phyloP scores from a whole-genome alignment of 257 asterid genomes.

The Cordia subcordata region DNA sequence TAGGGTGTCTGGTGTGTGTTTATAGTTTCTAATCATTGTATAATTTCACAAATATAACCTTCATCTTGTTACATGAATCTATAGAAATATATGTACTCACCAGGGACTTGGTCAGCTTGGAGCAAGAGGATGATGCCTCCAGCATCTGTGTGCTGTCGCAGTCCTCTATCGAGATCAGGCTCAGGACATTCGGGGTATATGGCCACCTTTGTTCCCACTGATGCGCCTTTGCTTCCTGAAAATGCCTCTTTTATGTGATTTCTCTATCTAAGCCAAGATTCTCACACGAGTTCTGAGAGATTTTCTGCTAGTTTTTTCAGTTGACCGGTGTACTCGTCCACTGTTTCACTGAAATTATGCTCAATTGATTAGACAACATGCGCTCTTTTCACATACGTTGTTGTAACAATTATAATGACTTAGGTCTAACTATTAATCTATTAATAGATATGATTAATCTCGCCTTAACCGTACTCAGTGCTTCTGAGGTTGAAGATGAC shows the following conservation, averaged over 20 bases:
- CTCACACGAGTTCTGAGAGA: conserved; percentile 64
- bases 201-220: conserved; percentile 83
- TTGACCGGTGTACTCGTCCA: conserved; percentile 62
- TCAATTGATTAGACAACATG: too few relatives aligned
- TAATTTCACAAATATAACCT: too few relatives aligned
- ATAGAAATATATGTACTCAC: too few relatives aligned
- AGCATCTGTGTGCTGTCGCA: conserved; percentile 88
- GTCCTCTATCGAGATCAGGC: conserved; percentile 70
- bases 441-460: too few relatives aligned
- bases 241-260: conserved; percentile 57
- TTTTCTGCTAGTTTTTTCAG: conserved; percentile 58
- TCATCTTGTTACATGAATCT: too few relatives aligned
- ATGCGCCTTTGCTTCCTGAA: conserved; percentile 53
- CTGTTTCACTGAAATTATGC: conserved; percentile 40
- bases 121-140: conserved; percentile 84
- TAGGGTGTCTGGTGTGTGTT: too few relatives aligned
- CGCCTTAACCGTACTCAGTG: too few relatives aligned
- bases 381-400: too few relatives aligned
- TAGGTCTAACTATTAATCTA: too few relatives aligned
- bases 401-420: too few relatives aligned
- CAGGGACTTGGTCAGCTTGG: conserved; percentile 71
- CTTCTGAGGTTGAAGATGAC: conserved; percentile 9
- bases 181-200: conserved; percentile 65
- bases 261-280: conserved; percentile 64
- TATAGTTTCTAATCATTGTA: too few relatives aligned